Evolutionary conservation across 163 green algal genomes (phyloP), one percentile per base, ranked within the genome.

Genomic region (Coccomyxa subellipsoidea): DNA sequence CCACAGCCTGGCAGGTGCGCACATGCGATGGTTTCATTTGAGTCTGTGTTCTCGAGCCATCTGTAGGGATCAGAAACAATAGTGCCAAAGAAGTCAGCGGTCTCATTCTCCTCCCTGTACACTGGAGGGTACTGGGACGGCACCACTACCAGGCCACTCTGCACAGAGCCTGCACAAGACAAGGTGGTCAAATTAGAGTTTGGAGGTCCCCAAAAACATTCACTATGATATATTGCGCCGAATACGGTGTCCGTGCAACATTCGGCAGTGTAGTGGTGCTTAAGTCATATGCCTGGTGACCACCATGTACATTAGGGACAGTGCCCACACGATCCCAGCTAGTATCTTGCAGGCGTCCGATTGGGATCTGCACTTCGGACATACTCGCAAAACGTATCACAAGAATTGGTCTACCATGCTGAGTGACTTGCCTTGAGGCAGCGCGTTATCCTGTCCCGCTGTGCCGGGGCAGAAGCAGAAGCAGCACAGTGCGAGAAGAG

Each of bases 11-110:
- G 15, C 27, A 34, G 76, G 59, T n/a, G 18, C 36, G 10, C 85
- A 94, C 92, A 98, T n/a, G 80, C 81, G 37, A 90, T 80, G 0
- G 93, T 98, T 81, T 96, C 93, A 18, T 90, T 75, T 3, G 75
- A 70, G 70, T 98, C 95, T 7, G 94, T 94, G 85, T 98, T 93
- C 82, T 99, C 96, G 54, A 99, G 89, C 91, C 91, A 98, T 40
- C 94, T 85, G 87, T 97, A 97, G 0, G 94, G 94, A 81, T 98
- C 94, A 0, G 88, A 75, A 7, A 98, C 87, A 35, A 86, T 40
- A 0, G 92, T 82, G 6, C 93, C 93, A 85, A 95, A 90, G 54
- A 95, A 84, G 29, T 83, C 38, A 9, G 96, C 92, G 1, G 93
- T 85, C 21, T 93, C 83, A 32, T 31, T 84, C 8, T 94, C 88